Conservation (phyloP, 1,139 yeast genomes). For the Geotrichum macrosporum region DNA sequence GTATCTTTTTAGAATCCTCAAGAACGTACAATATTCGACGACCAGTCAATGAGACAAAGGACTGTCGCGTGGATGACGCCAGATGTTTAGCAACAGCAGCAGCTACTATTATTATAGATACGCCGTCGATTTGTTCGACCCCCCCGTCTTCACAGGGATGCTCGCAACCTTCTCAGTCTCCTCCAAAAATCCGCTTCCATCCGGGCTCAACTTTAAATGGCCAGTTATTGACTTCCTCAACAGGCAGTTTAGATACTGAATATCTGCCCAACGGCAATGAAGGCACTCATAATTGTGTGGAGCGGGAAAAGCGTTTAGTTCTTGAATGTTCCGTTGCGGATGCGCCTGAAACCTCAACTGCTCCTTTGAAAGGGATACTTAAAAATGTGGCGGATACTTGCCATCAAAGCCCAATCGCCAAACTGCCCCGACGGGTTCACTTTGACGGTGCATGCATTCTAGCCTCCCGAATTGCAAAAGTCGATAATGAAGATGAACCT, state of each 20-base stretch:
- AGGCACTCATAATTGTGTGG: background rate
- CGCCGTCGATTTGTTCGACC: background rate
- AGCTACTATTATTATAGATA: constrained; percentile 9
- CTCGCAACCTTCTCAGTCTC: constrained; percentile 7
- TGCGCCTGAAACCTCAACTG: background rate
- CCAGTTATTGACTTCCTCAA: background rate
- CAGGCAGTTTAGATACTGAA: constrained; percentile 11
- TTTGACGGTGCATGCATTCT: constrained; percentile 8
- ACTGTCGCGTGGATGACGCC: background rate
- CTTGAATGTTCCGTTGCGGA: background rate
- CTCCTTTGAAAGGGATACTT: constrained; percentile 2
- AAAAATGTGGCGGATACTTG: background rate
- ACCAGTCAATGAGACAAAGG: background rate
- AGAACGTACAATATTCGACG: background rate
- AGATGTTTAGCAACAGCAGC: constrained; percentile 7
- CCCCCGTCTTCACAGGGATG: constrained; percentile 7
- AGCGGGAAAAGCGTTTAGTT: background rate
- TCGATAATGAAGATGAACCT: background rate
- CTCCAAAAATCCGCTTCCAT: background rate
- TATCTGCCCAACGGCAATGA: no score
- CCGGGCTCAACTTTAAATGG: constrained; percentile 5
- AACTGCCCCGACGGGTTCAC: background rate
- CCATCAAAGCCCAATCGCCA: background rate
- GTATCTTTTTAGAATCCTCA: background rate
- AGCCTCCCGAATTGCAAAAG: constrained; percentile 10